phyloP scores from a whole-genome alignment of 768 basidiomycete species.

The Candolleomyces efflorescens region DNA sequence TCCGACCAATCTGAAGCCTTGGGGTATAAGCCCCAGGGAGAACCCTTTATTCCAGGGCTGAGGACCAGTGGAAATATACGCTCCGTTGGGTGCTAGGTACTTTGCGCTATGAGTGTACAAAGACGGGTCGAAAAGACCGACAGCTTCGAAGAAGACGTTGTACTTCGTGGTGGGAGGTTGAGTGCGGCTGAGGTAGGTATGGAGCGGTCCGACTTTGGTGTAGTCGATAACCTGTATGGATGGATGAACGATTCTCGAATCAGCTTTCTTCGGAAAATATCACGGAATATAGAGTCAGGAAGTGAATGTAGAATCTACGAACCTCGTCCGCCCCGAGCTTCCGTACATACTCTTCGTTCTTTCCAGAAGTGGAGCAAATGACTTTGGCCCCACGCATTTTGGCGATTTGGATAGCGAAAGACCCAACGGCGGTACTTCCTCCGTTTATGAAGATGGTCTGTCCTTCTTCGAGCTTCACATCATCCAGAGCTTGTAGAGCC shows the following conservation, averaged over 20 bases:
- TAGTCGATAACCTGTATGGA: constrained; percentile 63
- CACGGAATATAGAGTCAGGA: too few species aligned
- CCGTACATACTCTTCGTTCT: constrained; percentile 56
- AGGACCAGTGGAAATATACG: constrained; percentile 52
- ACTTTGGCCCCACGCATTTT: constrained; percentile 61
- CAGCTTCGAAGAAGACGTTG: constrained; percentile 58
- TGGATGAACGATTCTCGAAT: too few species aligned
- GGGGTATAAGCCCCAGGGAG: constrained; percentile 27
- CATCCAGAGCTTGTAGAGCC: constrained; percentile 49
- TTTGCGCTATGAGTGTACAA: constrained; percentile 47
- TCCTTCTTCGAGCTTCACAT: constrained; percentile 48
- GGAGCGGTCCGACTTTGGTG: constrained; percentile 41
- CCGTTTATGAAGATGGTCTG: constrained; percentile 68
- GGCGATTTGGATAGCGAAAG: constrained; percentile 69
- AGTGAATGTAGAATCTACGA: constrained; percentile 14
- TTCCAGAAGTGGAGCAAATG: constrained; percentile 52
- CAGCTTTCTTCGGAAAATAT: too few species aligned
- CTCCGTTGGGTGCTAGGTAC: constrained; percentile 51
- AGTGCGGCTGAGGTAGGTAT: constrained; percentile 38
- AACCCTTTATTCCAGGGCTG: constrained; percentile 25
- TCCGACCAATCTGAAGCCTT: constrained; percentile 25
- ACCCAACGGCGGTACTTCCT: constrained; percentile 64
- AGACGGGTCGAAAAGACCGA: constrained; percentile 41
- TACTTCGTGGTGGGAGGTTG: constrained; percentile 45
- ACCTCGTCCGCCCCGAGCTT: constrained; percentile 65